Evolutionary conservation across 306 rosid species (phyloP).

Genomic region (Cucurbita pepo): DNA sequence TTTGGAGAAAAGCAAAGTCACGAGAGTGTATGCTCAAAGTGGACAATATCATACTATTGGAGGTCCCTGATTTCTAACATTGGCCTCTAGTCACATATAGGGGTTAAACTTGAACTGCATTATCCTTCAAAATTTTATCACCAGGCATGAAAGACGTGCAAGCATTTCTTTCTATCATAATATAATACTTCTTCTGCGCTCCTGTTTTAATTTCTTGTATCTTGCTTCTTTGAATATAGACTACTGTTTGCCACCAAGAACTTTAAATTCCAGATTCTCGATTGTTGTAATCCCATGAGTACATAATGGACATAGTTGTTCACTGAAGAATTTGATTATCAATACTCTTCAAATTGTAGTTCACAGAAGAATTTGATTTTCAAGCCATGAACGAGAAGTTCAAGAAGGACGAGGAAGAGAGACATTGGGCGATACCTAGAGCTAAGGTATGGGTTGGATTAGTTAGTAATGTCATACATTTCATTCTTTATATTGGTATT

Average conservation of each 20-base stretch:
- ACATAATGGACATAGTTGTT: background rate
- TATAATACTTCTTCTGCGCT: background rate
- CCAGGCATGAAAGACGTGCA: background rate
- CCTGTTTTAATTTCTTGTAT: background rate
- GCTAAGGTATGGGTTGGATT: background rate
- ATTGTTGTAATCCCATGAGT: background rate
- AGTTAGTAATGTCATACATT: background rate
- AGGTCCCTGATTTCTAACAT: no score
- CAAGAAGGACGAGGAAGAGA: constrained; percentile 41
- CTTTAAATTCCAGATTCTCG: no score
- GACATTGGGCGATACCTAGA: background rate
- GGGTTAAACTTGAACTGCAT: background rate
- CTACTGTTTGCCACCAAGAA: background rate
- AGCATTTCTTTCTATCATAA: background rate
- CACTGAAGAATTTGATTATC: constrained; percentile 52
- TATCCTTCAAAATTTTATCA: background rate
- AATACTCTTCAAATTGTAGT: constrained; percentile 11
- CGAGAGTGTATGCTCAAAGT: no score
- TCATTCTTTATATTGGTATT: background rate
- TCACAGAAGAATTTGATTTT: constrained; percentile 70
- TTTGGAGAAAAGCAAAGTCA: no score
- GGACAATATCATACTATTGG: no score
- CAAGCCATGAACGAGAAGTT: constrained; percentile 72
- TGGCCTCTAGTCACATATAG: background rate
- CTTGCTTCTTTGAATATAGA: background rate